phyloP scores from a whole-genome alignment of 1,284 basidiomycete species.

The Malassezia cuniculi region DNA sequence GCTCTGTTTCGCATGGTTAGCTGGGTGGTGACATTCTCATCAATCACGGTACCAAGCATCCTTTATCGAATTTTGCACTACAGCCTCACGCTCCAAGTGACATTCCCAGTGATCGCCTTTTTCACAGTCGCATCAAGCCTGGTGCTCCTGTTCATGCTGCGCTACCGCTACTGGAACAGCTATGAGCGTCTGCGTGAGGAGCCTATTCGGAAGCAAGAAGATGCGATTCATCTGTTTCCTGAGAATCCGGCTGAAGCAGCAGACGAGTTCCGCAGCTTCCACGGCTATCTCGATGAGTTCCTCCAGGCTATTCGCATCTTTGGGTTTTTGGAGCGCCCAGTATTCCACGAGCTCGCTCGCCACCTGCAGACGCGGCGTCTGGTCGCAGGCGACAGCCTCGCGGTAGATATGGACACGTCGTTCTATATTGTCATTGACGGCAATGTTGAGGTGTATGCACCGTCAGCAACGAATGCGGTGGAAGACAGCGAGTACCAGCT shows the following conservation, averaged over 20 bases:
- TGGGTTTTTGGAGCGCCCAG: constrained; percentile 43
- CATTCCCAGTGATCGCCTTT: constrained; percentile 33
- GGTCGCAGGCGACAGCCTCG: constrained; percentile 38
- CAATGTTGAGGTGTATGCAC: constrained; percentile 42
- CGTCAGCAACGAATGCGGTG: constrained; percentile 7
- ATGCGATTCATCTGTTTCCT: constrained; percentile 37
- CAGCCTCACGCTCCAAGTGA: constrained; percentile 41
- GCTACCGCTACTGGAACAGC: constrained; percentile 38
- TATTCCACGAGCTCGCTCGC: constrained; percentile 43
- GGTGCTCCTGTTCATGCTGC: constrained; percentile 46
- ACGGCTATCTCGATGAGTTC: constrained; percentile 44
- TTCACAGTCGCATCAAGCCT: constrained; percentile 23
- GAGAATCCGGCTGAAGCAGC: constrained; percentile 24
- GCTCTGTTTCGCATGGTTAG: constrained; percentile 32
- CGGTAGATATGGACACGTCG: constrained; percentile 36
- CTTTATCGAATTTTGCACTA: constrained; percentile 38
- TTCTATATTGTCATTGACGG: constrained; percentile 45
- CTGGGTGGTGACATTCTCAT: constrained; percentile 26
- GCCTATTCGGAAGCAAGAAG: constrained; percentile 33
- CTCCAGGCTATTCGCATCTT: constrained; percentile 44
- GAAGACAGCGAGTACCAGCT: constrained; percentile 29
- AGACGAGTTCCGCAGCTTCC: constrained; percentile 34
- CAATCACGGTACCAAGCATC: constrained; percentile 35
- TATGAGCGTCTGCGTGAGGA: constrained; percentile 39
- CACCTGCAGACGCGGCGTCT: constrained; percentile 41